Evolutionary conservation across 306 rosid species (phyloP).

Genomic region (Dryas drummondii): DNA sequence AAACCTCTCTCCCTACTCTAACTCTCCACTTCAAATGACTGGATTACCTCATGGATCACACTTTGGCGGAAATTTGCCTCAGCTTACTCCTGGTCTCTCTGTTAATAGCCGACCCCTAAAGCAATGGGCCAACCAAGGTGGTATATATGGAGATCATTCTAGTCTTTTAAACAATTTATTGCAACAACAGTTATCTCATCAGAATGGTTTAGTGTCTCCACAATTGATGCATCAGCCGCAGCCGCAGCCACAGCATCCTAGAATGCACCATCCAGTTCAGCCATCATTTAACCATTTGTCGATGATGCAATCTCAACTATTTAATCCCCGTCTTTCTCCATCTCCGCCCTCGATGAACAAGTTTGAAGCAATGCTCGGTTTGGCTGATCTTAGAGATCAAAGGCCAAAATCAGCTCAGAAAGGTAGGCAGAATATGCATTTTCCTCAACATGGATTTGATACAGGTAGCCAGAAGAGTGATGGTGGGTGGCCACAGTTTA

Average conservation of each 20-base stretch:
- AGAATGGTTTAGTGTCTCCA: slow-evolving; percentile 52
- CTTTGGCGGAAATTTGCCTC: slow-evolving; percentile 59
- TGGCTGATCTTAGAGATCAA: slow-evolving; percentile 79
- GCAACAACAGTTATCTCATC: slow-evolving; percentile 59
- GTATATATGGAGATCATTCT: slow-evolving; percentile 56
- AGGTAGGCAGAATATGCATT: slow-evolving; percentile 58
- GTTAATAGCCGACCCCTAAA: slow-evolving; percentile 40
- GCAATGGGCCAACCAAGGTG: slow-evolving; percentile 55
- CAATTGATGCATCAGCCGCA: slow-evolving; percentile 56
- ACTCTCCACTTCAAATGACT: slow-evolving; percentile 46
- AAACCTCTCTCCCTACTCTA: slow-evolving; percentile 45
- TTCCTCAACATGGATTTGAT: slow-evolving; percentile 65
- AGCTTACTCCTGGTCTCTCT: slow-evolving; percentile 38
- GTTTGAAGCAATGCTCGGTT: slow-evolving; percentile 77
- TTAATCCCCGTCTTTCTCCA: slow-evolving; percentile 51
- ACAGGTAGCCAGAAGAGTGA: slow-evolving; percentile 47
- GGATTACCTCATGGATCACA: slow-evolving; percentile 51
- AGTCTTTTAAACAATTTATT: slow-evolving; percentile 40
- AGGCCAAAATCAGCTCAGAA: slow-evolving; percentile 57
- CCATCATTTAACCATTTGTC: slow-evolving; percentile 49
- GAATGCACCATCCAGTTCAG: slow-evolving; percentile 54
- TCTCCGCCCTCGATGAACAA: slow-evolving; percentile 65
- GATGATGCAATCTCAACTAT: slow-evolving; percentile 50
- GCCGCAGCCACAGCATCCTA: slow-evolving; percentile 51
- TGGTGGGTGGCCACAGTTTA: slow-evolving; percentile 74